phyloP scores from a whole-genome alignment of 345 rosid species.

The Gossypium bickii region DNA sequence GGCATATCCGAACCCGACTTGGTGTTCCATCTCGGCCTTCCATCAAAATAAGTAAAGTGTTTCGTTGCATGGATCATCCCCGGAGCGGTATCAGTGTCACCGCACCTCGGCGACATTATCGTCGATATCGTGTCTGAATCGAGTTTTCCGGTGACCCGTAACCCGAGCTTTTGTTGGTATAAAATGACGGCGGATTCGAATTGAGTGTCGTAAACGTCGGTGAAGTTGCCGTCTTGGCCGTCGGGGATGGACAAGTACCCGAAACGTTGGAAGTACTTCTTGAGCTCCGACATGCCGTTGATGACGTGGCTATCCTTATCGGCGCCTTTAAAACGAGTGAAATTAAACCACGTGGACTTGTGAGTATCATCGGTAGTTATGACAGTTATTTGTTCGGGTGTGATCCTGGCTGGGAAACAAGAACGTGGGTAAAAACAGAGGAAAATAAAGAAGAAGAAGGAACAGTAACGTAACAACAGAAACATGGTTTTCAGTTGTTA shows the following conservation, averaged over 20 bases:
- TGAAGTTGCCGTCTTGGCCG: slow-evolving; percentile 22
- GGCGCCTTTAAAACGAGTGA: slow-evolving; percentile 60
- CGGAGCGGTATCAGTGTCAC: slow-evolving; percentile 47
- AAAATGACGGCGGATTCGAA: slow-evolving; percentile 48
- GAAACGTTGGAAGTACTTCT: slow-evolving; percentile 71
- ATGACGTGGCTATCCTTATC: slow-evolving; percentile 54
- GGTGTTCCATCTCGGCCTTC: slow-evolving; percentile 63
- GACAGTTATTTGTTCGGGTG: slow-evolving; percentile 34
- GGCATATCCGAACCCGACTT: slow-evolving; percentile 20
- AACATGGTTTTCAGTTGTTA: slow-evolving; percentile 28
- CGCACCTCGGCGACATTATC: slow-evolving; percentile 77
- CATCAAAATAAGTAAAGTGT: slow-evolving; percentile 61
- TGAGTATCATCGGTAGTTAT: slow-evolving; percentile 23
- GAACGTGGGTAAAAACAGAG: slow-evolving; percentile 26
- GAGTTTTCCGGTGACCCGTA: slow-evolving; percentile 57
- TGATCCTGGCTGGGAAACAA: slow-evolving; percentile 39
- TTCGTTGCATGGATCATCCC: slow-evolving; percentile 30
- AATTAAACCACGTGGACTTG: slow-evolving; percentile 67
- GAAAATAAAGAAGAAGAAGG: slow-evolving; percentile 19
- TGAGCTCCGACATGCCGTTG: slow-evolving; percentile 78
- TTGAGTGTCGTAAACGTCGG: slow-evolving; percentile 53
- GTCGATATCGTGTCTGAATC: slow-evolving; percentile 55
- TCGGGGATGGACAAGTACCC: slow-evolving; percentile 52
- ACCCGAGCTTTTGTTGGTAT: slow-evolving; percentile 62
- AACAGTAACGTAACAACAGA: slow-evolving; percentile 24